Base-by-base conservation (phyloP, 179 eudicot genomes). In the Spinacia oleracea region DNA sequence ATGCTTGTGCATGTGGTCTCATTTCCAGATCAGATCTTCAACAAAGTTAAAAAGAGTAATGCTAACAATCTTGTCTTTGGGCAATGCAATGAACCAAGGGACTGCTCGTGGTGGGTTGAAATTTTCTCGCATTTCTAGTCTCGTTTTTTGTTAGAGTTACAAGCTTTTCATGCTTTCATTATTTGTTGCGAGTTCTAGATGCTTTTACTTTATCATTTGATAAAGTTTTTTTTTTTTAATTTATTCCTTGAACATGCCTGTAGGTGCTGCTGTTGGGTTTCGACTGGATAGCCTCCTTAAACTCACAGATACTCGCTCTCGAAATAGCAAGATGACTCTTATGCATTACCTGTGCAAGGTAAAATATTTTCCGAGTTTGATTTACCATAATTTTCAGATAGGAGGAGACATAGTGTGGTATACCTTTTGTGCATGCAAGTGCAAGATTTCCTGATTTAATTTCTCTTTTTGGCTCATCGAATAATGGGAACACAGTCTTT, bases 331-430 rank as follows among this genome's bases (percentile, higher is more conserved):
- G 81, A 94, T 91, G 96, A 94, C 98, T 65, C 93, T 94, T 73
- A 91, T 94, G 98, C 93, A 94, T 86, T 94, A 94, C 85, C 89
- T 94, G 50, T 94, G 97, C 85, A 94, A 94, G 94, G 98, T 94
- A 85, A 53, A 42, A 9, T 65, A 56, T n/a, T 34, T 38, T 56
- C 14, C 31, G 11, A 34, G 58, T 67, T 35, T 67, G 29, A 35
- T 31, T 32, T 11, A 38, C 70, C 74, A n/a, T 55, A n/a, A 67
- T 53, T 21, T 70, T 48, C 43, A 27, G n/a, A 27, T 58, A 38
- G 6, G 12, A n/a, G 10, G 42, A 40, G 73, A 43, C 18, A 50
- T 29, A 69, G 50, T 38, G 35, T 21, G 69, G 65, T 18, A 51
- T n/a, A 29, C 21, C 48, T 51, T 18, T 20, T 59, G 43, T 50